Evolutionary conservation across 345 rosid species (phyloP), one percentile per base, ranked within the genome.

Genomic region (Orychophragmus violaceus): DNA sequence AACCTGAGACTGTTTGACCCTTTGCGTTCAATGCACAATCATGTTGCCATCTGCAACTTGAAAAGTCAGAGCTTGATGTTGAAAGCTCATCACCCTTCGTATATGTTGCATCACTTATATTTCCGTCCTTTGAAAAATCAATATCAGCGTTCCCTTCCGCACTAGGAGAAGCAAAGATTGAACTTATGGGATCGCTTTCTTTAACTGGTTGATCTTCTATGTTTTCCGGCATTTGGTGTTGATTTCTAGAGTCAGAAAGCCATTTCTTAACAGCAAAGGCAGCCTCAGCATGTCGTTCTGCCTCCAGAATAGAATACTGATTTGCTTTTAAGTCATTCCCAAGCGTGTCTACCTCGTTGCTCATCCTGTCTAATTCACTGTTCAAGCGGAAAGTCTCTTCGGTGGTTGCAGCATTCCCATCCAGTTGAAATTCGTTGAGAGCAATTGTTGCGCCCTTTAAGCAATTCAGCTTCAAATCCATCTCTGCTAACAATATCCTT

Each of bases 391-490:
- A 54, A 56, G 53, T 65, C 57, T 78, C 86, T 14, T 75, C 82
- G 69, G 69, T 68, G 45, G 64, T 68, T 61, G 60, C 77, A 60
- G 74, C 81, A 55, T 56, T 65, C 36, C 66, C 77, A 59, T 44
- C 67, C 55, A 76, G 77, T 60, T 76, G 86, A 74, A 74, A 62
- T 65, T 79, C 80, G 70, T 74, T 84, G 68, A 92, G 82, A 64
- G 82, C 84, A 39, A 82, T 58, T 29, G 91, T 76, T 66, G 95
- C 95, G 39, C 79, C 86, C 77, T 83, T 87, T 78, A 92, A 79
- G 59, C 83, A 79, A 77, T 68, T 79, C 60, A 89, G 74, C 78
- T 84, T 92, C 77, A 81, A 74, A 64, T 89, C 89, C 98, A 89
- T 82, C 49, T 84, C 98, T 46, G 60, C 45, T 36, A 82, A 81